Conservation (phyloP, 2,329 filamentous ascomycete genomes). For the Lachnellula subtilissima region DNA sequence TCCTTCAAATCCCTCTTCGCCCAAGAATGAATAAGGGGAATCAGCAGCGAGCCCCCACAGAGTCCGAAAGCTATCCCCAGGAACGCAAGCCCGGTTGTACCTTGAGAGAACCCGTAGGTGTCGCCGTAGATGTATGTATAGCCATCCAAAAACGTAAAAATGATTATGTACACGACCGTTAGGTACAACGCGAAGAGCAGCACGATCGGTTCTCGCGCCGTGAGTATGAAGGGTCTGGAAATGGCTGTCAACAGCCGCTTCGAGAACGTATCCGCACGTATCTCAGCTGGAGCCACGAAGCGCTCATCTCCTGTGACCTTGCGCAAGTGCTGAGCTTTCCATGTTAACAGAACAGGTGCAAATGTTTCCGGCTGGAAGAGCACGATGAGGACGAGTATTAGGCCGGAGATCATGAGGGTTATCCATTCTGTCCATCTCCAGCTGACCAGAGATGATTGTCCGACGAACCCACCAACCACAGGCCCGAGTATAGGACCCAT, state of each 20-base stretch:
- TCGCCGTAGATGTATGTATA: slow-evolving; percentile 18
- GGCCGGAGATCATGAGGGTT: slow-evolving; percentile 15
- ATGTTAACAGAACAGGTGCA: slow-evolving; percentile 14
- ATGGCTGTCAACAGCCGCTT: slow-evolving; percentile 10
- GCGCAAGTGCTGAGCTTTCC: slow-evolving; percentile 16
- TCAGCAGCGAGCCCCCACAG: slow-evolving; percentile 30
- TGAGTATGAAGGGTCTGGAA: slow-evolving; percentile 13
- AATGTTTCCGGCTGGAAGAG: slow-evolving; percentile 18
- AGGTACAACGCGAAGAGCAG: slow-evolving; percentile 17
- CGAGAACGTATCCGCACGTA: slow-evolving; percentile 20
- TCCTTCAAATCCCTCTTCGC: slow-evolving; percentile 13
- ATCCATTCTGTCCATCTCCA: slow-evolving; percentile 20
- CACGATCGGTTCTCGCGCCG: slow-evolving; percentile 15
- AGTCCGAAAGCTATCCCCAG: slow-evolving; percentile 38
- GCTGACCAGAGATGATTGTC: slow-evolving; percentile 4
- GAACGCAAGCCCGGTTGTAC: slow-evolving; percentile 39
- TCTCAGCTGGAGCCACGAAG: slow-evolving; percentile 17
- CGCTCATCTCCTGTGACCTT: slow-evolving; percentile 15
- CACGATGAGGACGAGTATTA: slow-evolving; percentile 7
- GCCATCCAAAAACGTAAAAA: slow-evolving; percentile 20
- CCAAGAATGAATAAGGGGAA: slow-evolving; percentile 33
- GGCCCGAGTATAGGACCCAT: slow-evolving; percentile 20
- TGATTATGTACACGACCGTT: slow-evolving; percentile 18
- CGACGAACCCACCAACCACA: slow-evolving; percentile 13
- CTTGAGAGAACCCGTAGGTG: slow-evolving; percentile 32